Evolutionary conservation across 2,329 filamentous ascomycete genomes (phyloP), one percentile per base, ranked within the genome.

Genomic region (Talaromyces sp.): DNA sequence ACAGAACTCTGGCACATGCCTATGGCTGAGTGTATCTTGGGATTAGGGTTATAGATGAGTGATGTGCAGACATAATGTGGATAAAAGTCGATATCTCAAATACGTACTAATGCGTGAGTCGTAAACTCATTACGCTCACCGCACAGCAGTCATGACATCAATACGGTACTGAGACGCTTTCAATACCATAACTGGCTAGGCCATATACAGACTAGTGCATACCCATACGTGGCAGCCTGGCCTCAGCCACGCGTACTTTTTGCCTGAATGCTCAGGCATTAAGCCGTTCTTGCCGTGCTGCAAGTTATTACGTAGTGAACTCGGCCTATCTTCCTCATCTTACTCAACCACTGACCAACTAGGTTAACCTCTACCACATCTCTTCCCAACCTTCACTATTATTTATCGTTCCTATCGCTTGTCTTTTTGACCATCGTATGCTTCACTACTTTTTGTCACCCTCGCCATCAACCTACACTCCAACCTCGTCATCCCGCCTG

Each of bases 251-350:
- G 33, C 31, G 25, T 19, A 13, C 17, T 11, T 9, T 25, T 52
- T 17, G 48, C 48, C 48, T 52, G 17, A 52, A 5, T 10, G 19
- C 13, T 52, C 48, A 52, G 48, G 48, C 48, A 52, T n/a, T 15
- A 7, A 39, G 33, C 48, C 31, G 48, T 37, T 39, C 8, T 52
- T 52, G 48, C 48, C 33, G 48, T 21, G 19, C 15, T 11, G 15
- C n/a, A 25, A 43, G 19, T n/a, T 39, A 52, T 52, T 52, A 52
- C 48, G 48, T 52, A 52, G 48, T 52, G 48, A 52, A 52, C 33
- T 52, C 48, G 31, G 21, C 48, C 35, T 21, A 36, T 52, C 48
- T 52, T 25, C 31, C 33, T 52, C 35, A 22, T 37, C 33, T n/a
- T 48, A 52, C 35, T 39, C 15, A 22, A 52, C 35, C 33, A 28